Base-by-base conservation (phyloP, 495 filamentous ascomycete species). In the Penicillium flavigenum region DNA sequence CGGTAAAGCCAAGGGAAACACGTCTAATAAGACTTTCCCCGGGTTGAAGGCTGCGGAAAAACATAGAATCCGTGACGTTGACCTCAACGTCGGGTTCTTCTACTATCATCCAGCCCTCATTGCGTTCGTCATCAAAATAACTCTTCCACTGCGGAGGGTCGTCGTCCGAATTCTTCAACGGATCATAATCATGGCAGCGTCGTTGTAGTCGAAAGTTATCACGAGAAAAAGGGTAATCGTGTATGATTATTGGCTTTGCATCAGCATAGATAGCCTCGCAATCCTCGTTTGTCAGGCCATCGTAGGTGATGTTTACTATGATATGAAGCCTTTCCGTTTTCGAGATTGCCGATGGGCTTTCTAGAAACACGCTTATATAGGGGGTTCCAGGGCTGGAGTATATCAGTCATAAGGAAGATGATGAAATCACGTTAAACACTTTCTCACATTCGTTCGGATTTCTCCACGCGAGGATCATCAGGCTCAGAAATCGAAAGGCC, bases 401-500 rank as follows among this genome's bases (percentile, higher is more conserved):
- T 22, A 45, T 54, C 41, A 46, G 51, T 24, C n/a, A 54, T 16
- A 22, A 45, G n/a, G 31, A 54, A 45, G 26, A 42, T 11, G 51
- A 26, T n/a, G 39, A 46, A 10, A 38, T 44, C 41, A 44, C 3
- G 17, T 54, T 54, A 14, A 16, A 36, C 10, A 5, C 7, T 54
- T 45, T 11, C 51, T 45, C 27, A 54, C 51, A 54, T 54, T 54
- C 51, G 51, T 32, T 47, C 26, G 12, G 45, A 47, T 47, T 47
- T 47, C 45, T 47, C 45, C 26, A 26, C 5, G 26, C 26, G 26
- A 26, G 6, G 26, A 7, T 26, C 26, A 7, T 26, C 26, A 26
- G 26, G 4, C 6, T 26, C 4, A 26, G 26, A 26, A 26, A 6
- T 7, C 5, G 26, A 26, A 26, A 26, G 26, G 26, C 6, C 26